Evolutionary conservation across 2,329 filamentous ascomycete genomes (phyloP).

Genomic region (Didymosphaeria variabile): DNA sequence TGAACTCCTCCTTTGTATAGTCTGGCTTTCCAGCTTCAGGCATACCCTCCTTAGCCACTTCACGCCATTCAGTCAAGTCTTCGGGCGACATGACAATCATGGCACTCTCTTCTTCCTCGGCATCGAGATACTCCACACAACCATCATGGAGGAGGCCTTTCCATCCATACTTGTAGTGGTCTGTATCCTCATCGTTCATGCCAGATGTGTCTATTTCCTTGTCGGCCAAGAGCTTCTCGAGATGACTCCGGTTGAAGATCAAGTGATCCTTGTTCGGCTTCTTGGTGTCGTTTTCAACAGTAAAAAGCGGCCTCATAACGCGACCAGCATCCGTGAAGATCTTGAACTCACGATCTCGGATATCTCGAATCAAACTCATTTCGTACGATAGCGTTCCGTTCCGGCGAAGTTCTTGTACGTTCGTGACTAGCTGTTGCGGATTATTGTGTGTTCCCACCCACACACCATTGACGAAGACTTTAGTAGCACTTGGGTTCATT

Average conservation of each 20-base stretch:
- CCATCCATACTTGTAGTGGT: constrained; percentile 80
- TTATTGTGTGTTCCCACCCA: constrained; percentile 97
- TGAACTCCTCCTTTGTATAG: constrained; percentile 56
- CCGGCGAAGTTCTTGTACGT: constrained; percentile 79
- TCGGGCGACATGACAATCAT: constrained; percentile 99
- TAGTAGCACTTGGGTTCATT: constrained; percentile 86
- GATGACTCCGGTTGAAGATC: constrained; percentile 84
- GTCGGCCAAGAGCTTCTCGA: constrained; percentile 78
- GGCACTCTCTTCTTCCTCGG: constrained; percentile 96
- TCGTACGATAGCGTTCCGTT: constrained; percentile 87
- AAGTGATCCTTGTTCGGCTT: constrained; percentile 79
- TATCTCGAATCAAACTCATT: constrained; percentile 93
- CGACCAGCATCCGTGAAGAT: constrained; percentile 97
- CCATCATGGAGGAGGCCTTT: constrained; percentile 83
- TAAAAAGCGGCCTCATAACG: constrained; percentile 92
- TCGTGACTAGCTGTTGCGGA: constrained; percentile 81
- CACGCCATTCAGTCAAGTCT: constrained; percentile 74
- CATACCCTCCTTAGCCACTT: constrained; percentile 53
- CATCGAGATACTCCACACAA: constrained; percentile 94
- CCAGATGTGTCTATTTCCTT: constrained; percentile 68
- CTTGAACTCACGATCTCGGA: constrained; percentile 96
- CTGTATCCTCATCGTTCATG: constrained; percentile 65
- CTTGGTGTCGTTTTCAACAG: constrained; percentile 84
- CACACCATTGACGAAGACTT: constrained; percentile 97
- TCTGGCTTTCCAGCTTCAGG: constrained; percentile 45